Evolutionary conservation across 1,139 yeast species (phyloP), one percentile per base, ranked within the genome.

Genomic region (Saccharomycopsis crataegensis): DNA sequence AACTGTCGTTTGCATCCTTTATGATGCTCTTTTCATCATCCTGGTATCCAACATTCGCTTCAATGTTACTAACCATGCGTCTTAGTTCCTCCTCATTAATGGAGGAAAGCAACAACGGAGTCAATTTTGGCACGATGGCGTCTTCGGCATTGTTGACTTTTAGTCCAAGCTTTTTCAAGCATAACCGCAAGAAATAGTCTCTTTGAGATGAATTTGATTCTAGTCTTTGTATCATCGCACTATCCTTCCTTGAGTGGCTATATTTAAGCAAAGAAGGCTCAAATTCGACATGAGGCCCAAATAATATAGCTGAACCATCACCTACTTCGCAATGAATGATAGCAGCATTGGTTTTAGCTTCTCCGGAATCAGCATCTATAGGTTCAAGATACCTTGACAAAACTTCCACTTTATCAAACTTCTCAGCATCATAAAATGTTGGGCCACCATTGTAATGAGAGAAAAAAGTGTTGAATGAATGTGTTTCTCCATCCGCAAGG

Each of bases 241-340:
- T 61, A 22, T 71, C 64, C 11, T 65, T 62, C 2, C 65, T 69
- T 0, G 62, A 58, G 12, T 70, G 63, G 14, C 59, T 59, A 53
- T 67, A 68, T 52, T 70, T 70, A 67, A 86, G 65, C 22, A 80
- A 61, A 9, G 72, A 71, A 0, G 90, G 83, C 1, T 82, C 74
- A 63, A 83, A 89, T 67, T 94, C 99, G 0, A 97, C 96, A 67
- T 94, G 99, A 0, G 90, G 77, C 0, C 98, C 98, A 2, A 86
- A 74, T n/a, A 93, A 73, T 2, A 93, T 67, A 0, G 83, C 96
- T 42, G 71, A 73, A 1, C 99, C 99, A 49, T 76, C 73, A 0
- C 96, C 96, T 2, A 82, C 78, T 14, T 74, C 72, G 61, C 89
- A 78, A 56, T 78, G 70, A 1, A 93, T 78, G 1, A 80, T 86